Evolutionary conservation across 805 yeast genomes (phyloP), one percentile per base, ranked within the genome.

Genomic region (Kazachstania africana): DNA sequence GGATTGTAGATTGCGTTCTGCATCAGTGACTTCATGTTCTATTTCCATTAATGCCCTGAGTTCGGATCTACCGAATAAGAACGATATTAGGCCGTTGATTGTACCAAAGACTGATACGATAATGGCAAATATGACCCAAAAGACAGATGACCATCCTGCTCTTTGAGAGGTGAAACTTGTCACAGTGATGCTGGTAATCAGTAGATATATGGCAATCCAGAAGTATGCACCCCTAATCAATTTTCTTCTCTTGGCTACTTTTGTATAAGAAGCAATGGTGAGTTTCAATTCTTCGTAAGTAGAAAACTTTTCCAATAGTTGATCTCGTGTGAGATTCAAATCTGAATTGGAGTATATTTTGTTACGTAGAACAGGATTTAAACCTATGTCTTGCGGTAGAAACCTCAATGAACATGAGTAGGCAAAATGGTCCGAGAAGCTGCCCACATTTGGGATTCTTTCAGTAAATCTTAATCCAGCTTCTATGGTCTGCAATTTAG

Each of bases 361-460:
- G n/a, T n/a, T 20, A n/a, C n/a, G n/a, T n/a, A n/a, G n/a, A n/a
- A n/a, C n/a, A 5, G 12, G 6, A 10, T 14, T 14, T 8, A 19
- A 19, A 8, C 21, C 12, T n/a, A n/a, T n/a, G n/a, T n/a, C n/a
- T n/a, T 26, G 18, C 13, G 35, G 31, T 9, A 34, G 14, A 23
- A 63, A 36, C 29, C 60, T 50, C 26, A 72, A 43, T 1, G 63
- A 55, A 26, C 72, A 65, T 1, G 66, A 45, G 45, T 78, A 81
- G 0, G 88, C 98, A 64, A 91, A 91, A 60, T 91, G 98, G 50
- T 91, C 98, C 1, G 95, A 83, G 39, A 70, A 77, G 4, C 94
- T 79, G 17, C 93, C 84, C 1, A 81, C 63, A 1, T 60, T 65
- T 0, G 80, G 78, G 6, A 82, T 58, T 15, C 53, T 47, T 28